Evolutionary conservation across 495 filamentous ascomycete genomes (phyloP), one percentile per base, ranked within the genome.

Genomic region (Halenospora varia): DNA sequence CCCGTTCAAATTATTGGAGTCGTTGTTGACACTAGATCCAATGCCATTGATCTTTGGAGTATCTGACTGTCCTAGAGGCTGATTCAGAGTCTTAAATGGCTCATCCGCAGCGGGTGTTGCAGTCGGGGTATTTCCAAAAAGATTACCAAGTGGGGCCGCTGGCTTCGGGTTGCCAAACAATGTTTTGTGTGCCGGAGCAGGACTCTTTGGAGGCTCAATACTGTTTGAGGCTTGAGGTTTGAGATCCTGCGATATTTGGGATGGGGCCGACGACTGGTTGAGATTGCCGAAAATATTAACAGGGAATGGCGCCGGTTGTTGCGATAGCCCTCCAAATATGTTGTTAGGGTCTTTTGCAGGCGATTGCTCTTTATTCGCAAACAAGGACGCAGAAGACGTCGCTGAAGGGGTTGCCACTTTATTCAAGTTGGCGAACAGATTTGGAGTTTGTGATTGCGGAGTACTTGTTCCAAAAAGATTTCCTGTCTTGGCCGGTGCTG

Each of bases 381-480:
- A 22, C 2, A 46, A 15, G 42, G 23, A 45, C 17, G 35, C 17
- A 49, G 22, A 20, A 2, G 3, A 9, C 10, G 47, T 24, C 22
- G 20, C 8, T 3, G 47, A 24, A 20, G 47, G 47, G 3, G 64
- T 45, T 56, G 71, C 62, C n/a, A n/a, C n/a, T 18, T 61, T 39
- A n/a, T 56, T 58, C 15, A 40, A 42, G 35, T 53, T 19, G 26
- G 25, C 50, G 23, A 53, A 53, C 10, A 42, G 10, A 40, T 23
- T 23, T 11, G 50, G n/a, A 2, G 50, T 2, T 41, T 19, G 15
- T 10, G 47, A 23, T 24, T 23, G 19, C 19, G 19, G 18, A 22
- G 26, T 35, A 6, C 6, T 40, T 19, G 47, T 2, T 25, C 56
- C 56, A 17, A 69, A 70, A 8, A 65, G 48, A 17, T 60, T 56